Evolutionary conservation across 257 asterid species (phyloP), one percentile per base, ranked within the genome.

Genomic region (Echites panduratus): DNA sequence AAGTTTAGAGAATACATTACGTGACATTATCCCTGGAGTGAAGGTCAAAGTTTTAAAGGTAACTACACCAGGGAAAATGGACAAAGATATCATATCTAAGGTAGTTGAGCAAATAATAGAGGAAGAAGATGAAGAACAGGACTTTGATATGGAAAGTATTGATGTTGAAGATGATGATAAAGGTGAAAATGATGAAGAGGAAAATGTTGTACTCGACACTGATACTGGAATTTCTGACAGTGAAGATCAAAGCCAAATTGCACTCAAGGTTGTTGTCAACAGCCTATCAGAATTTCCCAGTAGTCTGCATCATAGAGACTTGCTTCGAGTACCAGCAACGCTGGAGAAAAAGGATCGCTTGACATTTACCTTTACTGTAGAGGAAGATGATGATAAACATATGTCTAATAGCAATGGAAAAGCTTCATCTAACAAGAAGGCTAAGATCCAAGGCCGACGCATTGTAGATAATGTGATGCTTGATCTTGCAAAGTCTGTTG

Each of bases 21-120:
- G 79, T 45, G 96, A 94, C 88, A 85, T 94, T 91, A 91, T 91
- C 80, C 97, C 98, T 79, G 97, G 97, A 68, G 89, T 87, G 85
- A 87, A 88, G 85, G 95, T 94, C 77, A 91, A 90, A 87, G 96
- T 94, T 76, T 84, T 91, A 83, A 87, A 89, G 78, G 95, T 89
- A 75, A 88, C 93, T 71, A 70, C 89, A 49, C 96, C 97, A 5
- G 87, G 82, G 77, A 89, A 89, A 83, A 84, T 82, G 68, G 96
- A 91, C 78, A 82, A 81, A 79, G 99, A 90, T 82, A 59, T 88
- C 43, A 87, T 94, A 82, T 88, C 97, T 47, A 89, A 88, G 87
- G 96, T 85, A 74, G 91, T 94, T 78, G 97, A 94, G 72, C 96
- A 88, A 79, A 85, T 90, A 77, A 85, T 90, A 68, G 97, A 89